Evolutionary conservation across 257 asterid species (phyloP).

Genomic region (Coffea canephora): DNA sequence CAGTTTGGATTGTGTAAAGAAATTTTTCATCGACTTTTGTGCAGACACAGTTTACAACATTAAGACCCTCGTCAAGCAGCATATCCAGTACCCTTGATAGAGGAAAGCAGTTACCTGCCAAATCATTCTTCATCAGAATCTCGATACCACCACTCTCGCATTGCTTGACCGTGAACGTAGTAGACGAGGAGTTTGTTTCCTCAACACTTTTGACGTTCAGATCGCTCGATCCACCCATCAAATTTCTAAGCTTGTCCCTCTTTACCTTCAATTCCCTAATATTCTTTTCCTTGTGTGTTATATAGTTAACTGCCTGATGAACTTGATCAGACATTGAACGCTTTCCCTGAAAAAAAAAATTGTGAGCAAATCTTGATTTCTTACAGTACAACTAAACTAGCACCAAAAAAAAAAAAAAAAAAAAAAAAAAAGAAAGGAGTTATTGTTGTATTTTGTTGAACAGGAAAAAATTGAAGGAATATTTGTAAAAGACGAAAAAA

Average conservation of each 20-base stretch:
- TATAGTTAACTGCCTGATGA: slow-evolving; percentile 38
- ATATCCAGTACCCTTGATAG: slow-evolving; percentile 36
- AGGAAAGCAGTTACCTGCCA: slow-evolving; percentile 25
- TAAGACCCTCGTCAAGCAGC: slow-evolving; percentile 41
- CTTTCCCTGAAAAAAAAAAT: slow-evolving; percentile 38
- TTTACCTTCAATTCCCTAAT: slow-evolving; percentile 30
- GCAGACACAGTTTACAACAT: slow-evolving; percentile 30
- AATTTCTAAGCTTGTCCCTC: slow-evolving; percentile 19
- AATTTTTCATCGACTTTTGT: slow-evolving; percentile 28
- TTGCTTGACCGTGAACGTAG: slow-evolving; percentile 31
- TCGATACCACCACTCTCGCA: slow-evolving; percentile 45
- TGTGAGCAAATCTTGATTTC: background rate
- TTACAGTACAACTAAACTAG: background rate
- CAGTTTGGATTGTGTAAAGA: slow-evolving; percentile 40
- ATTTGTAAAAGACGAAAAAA: background rate
- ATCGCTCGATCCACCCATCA: background rate
- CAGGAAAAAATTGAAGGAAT: background rate
- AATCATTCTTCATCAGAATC: slow-evolving; percentile 32
- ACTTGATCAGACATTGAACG: slow-evolving; percentile 48
- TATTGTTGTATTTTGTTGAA: background rate
- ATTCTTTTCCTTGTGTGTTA: slow-evolving; percentile 31
- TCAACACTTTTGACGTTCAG: background rate
- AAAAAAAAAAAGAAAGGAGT: background rate
- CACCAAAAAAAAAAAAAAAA: too few species aligned
- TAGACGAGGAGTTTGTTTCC: slow-evolving; percentile 9